A percentile compares a stretch with the other conserved stretches of the same genome.
These are phyloP conservation scores for Annulohypoxylon moriforme DNA, from an alignment of 495 filamentous ascomycete genomes.

Conservation along the genomic window DNA sequence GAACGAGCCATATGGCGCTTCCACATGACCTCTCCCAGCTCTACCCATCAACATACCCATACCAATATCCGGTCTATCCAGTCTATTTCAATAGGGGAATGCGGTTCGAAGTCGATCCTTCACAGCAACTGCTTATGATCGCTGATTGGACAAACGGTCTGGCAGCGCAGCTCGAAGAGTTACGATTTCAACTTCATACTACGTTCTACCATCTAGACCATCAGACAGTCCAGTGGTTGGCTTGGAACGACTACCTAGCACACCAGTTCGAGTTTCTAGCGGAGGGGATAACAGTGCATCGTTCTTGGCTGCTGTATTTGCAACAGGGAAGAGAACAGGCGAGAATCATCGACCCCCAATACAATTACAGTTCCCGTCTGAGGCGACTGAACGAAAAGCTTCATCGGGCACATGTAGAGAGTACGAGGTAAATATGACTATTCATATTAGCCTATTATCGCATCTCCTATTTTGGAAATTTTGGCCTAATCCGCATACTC, in stretches of 20 bases:
- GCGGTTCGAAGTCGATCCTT: background rate
- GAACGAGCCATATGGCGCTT: background rate
- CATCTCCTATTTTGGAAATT: background rate
- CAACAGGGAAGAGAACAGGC: background rate
- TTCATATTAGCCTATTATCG: background rate
- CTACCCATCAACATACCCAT: background rate
- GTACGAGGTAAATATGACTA: slow-evolving; percentile 20
- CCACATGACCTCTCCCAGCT: background rate
- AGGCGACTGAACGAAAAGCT: slow-evolving; percentile 8
- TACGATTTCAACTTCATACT: background rate
- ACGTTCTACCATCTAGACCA: background rate
- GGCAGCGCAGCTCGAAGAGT: background rate
- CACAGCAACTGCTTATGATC: background rate
- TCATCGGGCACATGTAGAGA: background rate
- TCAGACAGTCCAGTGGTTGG: background rate
- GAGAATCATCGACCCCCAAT: background rate
- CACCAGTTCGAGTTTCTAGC: background rate
- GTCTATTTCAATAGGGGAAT: background rate
- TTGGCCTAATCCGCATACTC: background rate
- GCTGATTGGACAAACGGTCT: slow-evolving; percentile 1
- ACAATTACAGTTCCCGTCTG: background rate
- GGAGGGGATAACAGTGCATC: background rate
- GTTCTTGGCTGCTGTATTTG: slow-evolving; percentile 6
- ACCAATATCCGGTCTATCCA: background rate
- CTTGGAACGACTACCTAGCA: slow-evolving; percentile 5